Base-by-base conservation (phyloP, 176 grass and related monocot genomes). In the Panicum miliaceum region DNA sequence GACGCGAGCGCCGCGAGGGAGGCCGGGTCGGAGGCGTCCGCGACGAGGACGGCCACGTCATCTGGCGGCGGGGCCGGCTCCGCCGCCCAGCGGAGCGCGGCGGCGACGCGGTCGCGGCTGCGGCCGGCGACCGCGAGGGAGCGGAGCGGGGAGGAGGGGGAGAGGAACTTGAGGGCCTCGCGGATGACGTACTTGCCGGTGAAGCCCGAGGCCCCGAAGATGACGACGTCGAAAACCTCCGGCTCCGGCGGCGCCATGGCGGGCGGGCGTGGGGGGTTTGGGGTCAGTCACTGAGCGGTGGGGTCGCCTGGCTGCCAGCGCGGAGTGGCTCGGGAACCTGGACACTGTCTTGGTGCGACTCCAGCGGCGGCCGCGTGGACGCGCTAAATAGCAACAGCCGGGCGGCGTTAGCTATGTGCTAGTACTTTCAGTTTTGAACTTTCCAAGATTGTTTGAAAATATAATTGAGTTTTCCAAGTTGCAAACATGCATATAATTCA, bases 121-220 rank as follows among this genome's bases (percentile, higher is more conserved):
- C 92, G 88, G 36, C 92, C 92, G 50, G 88, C 92, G 66, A 97
- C 80, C 64, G 92, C 95, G 53, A 97, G 77, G 37, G 92, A 76
- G 64, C 77, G 85, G 27, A 94, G 74, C 42, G 89, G 87, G 60
- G 86, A 91, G 18, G 79, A 83, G 20, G 86, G 73, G 78, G 85
- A 47, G 27, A 94, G 84, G 68, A 93, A 94, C 80, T 91, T 97
- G 52, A 97, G 86, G 1, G 86, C 84, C 85, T 97, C 95, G 13
- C 95, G 92, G 54, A 97, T 72, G 69, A 93, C 95, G 84, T 94
- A 93, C 81, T 92, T 90, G 19, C 95, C 90, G 0, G 95, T 97
- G 95, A 94, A 97, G 59, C 95, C 95, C 27, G 95, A 97, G 35
- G 95, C 95, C 18, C 95, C 95, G 50, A 97, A 83, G 82, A 97